Percentiles rank a stretch among this genome's conserved stretches.
Conservation (phyloP, 2,329 filamentous ascomycete species). For the Nakataea oryzae region DNA sequence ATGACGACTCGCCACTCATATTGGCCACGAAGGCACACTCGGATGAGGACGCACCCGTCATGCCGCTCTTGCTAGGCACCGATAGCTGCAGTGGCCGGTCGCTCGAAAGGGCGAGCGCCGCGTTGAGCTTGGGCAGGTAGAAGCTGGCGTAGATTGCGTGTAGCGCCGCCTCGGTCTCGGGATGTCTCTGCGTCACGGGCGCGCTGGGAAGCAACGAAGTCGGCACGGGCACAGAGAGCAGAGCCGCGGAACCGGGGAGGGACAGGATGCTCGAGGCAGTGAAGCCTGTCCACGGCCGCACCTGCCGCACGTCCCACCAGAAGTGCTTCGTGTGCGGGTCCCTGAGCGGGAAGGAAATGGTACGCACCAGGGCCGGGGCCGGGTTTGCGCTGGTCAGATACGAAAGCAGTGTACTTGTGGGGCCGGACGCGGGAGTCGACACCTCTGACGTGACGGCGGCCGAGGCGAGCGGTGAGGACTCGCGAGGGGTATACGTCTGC, state of each 20-base stretch:
- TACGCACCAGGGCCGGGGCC: constrained; percentile 70
- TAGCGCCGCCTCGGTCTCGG: constrained; percentile 69
- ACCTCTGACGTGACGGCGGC: constrained; percentile 22
- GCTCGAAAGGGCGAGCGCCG: constrained; percentile 68
- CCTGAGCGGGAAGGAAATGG: constrained; percentile 57
- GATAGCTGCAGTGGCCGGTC: constrained; percentile 49
- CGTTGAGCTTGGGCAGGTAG: constrained; percentile 81
- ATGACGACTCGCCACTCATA: constrained; percentile 43
- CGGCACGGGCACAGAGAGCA: constrained; percentile 62
- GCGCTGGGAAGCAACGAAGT: constrained; percentile 50
- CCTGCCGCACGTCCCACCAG: constrained; percentile 92
- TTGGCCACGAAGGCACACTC: constrained; percentile 51
- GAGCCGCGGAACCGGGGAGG: constrained; percentile 60
- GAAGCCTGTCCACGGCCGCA: constrained; percentile 77
- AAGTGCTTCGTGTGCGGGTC: constrained; percentile 70
- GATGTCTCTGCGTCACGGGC: constrained; percentile 48
- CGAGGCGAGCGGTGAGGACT: constrained; percentile 31
- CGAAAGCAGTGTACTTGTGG: constrained; percentile 59
- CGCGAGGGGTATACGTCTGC: constrained; percentile 31
- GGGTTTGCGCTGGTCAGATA: constrained; percentile 77
- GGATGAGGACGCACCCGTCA: constrained; percentile 19
- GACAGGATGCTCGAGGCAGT: constrained; percentile 59
- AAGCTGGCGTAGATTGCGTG: constrained; percentile 65
- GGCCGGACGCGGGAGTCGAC: constrained; percentile 23
- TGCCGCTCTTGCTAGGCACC: constrained; percentile 25